Evolutionary conservation across 345 rosid species (phyloP).

Genomic region (Fremontodendron californicum): DNA sequence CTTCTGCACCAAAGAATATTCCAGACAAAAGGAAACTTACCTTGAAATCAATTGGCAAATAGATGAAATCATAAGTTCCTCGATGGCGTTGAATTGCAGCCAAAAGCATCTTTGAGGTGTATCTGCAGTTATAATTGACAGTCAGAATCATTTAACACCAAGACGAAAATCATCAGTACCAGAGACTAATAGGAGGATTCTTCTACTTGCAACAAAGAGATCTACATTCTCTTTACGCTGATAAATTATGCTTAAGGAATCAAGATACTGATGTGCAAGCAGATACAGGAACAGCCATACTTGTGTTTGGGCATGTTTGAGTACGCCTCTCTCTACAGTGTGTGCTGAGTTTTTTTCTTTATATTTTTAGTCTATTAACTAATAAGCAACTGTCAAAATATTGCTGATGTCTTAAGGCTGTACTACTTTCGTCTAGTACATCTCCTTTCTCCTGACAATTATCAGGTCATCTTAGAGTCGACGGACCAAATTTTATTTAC

Average conservation of each 20-base stretch:
- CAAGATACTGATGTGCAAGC: neutral
- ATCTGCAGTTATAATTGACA: constrained; percentile 33
- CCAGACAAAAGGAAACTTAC: constrained; percentile 29
- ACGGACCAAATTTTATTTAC: neutral
- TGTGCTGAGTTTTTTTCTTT: neutral
- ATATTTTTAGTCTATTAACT: neutral
- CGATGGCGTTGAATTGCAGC: constrained; percentile 61
- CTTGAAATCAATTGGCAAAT: constrained; percentile 75
- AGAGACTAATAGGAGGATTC: neutral
- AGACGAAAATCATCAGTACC: neutral
- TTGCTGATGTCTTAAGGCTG: neutral
- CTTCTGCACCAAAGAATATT: neutral
- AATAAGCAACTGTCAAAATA: neutral
- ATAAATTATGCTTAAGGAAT: neutral
- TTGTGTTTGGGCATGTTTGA: neutral
- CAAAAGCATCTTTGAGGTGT: constrained; percentile 72
- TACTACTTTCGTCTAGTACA: no score
- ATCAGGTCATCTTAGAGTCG: no score
- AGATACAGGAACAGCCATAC: neutral
- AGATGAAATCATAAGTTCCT: constrained; percentile 66
- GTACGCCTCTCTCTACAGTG: neutral
- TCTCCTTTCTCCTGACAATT: no score
- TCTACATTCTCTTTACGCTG: neutral
- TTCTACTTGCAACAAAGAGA: neutral
- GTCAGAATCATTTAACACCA: neutral